A percentile compares a stretch with the other conserved stretches of the same genome.
Conservation (phyloP, 495 filamentous ascomycete genomes). For the Massariosphaeria phaeospora region DNA sequence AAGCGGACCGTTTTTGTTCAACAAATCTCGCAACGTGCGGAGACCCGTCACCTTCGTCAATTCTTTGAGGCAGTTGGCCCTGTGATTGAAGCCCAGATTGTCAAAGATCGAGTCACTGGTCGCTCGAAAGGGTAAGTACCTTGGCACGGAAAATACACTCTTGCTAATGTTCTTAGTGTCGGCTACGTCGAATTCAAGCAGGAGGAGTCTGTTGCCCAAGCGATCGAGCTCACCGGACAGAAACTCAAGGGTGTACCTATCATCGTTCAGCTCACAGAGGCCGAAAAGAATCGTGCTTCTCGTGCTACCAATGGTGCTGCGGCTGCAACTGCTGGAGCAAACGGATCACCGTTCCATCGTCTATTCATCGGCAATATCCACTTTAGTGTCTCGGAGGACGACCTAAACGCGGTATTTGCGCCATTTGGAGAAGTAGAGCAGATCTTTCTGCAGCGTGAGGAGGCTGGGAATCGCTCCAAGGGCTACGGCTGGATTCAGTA, state of each 20-base stretch:
- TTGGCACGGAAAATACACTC: conserved; percentile 7
- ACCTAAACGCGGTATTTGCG: conserved; percentile 94
- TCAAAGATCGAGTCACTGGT: conserved; percentile 95
- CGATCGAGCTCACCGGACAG: conserved; percentile 98
- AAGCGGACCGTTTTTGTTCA: conserved; percentile 96
- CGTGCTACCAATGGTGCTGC: conserved; percentile 70
- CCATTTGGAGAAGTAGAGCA: conserved; percentile 98
- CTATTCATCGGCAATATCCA: conserved; percentile 99
- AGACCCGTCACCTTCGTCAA: conserved; percentile 84
- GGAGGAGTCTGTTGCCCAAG: conserved; percentile 87
- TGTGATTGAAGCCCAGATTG: conserved; percentile 96
- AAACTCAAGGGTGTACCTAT: conserved; percentile 98
- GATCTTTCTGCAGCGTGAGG: conserved; percentile 73
- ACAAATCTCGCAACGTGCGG: conserved; percentile 87
- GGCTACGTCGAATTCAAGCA: conserved; percentile 99
- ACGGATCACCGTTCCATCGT: conserved; percentile 90
- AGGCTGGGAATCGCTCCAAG: conserved; percentile 82
- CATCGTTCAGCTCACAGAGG: conserved; percentile 96
- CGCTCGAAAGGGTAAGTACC: conserved; percentile 88
- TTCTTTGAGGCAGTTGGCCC: conserved; percentile 97
- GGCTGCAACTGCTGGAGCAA: conserved; percentile 55
- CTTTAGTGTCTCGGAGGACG: conserved; percentile 97
- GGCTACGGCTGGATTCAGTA: conserved; percentile 99
- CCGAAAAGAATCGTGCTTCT: conserved; percentile 97
- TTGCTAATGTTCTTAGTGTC: conserved; percentile 56